These are phyloP conservation scores for Amoeboaphelidium protococcarum DNA, from an alignment of 371 early-diverging fungal genomes.

Conservation along the genomic window DNA sequence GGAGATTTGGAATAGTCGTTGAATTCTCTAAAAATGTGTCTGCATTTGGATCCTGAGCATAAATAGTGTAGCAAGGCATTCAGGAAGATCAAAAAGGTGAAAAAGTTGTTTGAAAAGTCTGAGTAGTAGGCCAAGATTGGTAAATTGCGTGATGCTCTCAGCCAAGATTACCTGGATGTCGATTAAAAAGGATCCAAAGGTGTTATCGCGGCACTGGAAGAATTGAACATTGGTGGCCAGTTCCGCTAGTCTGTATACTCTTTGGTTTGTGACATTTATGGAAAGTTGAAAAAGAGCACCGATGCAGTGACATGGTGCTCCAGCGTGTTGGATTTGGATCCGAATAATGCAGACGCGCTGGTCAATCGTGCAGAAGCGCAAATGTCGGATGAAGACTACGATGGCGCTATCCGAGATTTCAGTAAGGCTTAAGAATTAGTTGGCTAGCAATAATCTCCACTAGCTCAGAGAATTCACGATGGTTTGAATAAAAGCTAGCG, in stretches of 20 bases:
- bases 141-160: neutral
- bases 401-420: neutral
- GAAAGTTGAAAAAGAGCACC: conserved; percentile 9
- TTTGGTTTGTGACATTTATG: neutral
- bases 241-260: neutral
- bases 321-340: conserved; percentile 19
- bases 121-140: neutral
- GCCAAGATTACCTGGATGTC: too few species aligned
- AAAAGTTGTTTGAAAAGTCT: neutral
- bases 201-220: neutral
- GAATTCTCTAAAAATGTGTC: neutral
- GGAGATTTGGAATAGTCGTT: neutral
- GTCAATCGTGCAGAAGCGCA: conserved; percentile 34
- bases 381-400: conserved; percentile 11
- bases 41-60: neutral
- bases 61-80: neutral
- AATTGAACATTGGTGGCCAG: neutral
- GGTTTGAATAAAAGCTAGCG: neutral
- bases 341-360: conserved; percentile 36
- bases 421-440: neutral
- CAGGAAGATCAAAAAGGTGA: neutral
- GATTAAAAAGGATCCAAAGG: too few species aligned
- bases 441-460: neutral
- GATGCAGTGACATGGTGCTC: conserved; percentile 14
- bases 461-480: neutral